Conservation (phyloP, 2,329 filamentous ascomycete species). For the Penicillium verrucosum region DNA sequence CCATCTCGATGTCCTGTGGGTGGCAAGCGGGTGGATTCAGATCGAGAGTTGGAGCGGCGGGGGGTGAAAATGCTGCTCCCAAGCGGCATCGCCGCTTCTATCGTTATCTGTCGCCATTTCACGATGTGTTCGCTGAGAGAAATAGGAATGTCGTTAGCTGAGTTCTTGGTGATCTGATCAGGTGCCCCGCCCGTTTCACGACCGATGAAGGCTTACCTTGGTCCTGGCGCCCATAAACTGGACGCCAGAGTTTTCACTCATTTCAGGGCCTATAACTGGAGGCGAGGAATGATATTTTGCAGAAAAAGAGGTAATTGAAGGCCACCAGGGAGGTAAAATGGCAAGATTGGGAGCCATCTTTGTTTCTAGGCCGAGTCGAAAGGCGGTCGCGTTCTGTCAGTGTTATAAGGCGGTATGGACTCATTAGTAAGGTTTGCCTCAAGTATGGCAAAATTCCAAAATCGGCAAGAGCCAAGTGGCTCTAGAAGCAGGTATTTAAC, state of each 20-base stretch:
- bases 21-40: constrained; percentile 30
- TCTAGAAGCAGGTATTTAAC: background rate
- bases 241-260: constrained; percentile 38
- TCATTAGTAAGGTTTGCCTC: background rate
- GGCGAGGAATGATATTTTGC: background rate
- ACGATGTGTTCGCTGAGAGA: constrained; percentile 31
- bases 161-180: constrained; percentile 5
- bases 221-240: constrained; percentile 38
- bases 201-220: constrained; percentile 33
- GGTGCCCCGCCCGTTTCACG: constrained; percentile 26
- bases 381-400: constrained; percentile 1
- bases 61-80: constrained; percentile 26
- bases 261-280: constrained; percentile 17
- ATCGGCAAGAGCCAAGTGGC: background rate
- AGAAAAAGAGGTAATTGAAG: constrained; percentile 1
- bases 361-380: constrained; percentile 7
- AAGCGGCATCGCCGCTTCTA: constrained; percentile 25
- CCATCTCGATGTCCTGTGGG: constrained; percentile 50
- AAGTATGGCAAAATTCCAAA: background rate
- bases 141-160: constrained; percentile 19
- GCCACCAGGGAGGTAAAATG: background rate
- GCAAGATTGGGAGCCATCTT: constrained; percentile 3
- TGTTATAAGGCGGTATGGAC: background rate
- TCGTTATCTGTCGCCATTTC: constrained; percentile 37
- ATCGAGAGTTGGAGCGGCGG: constrained; percentile 18